phyloP scores from a whole-genome alignment of 2,329 filamentous ascomycete genomes.

The Cladophialophora chaetospira region DNA sequence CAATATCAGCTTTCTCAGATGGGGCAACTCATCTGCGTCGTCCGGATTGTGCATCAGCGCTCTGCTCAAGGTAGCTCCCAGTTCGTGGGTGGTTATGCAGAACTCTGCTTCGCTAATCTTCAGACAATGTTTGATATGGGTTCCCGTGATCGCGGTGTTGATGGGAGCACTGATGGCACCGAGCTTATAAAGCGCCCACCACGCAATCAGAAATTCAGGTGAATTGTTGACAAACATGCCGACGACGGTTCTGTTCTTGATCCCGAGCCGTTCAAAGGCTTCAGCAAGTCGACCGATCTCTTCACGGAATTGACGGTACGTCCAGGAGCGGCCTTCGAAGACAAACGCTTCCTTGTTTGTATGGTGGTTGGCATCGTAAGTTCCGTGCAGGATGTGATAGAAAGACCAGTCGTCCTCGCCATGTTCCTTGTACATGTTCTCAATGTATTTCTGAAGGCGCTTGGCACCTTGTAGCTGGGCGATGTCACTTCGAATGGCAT shows the following conservation, averaged over 20 bases:
- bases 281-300: conserved; percentile 62
- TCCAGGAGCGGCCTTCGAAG: conserved; percentile 53
- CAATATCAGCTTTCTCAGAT: conserved; percentile 6
- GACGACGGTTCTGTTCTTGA: conserved; percentile 45
- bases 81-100: conserved; percentile 47
- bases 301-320: conserved; percentile 53
- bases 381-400: conserved; percentile 65
- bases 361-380: conserved; percentile 54
- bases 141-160: conserved; percentile 62
- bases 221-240: conserved; percentile 54
- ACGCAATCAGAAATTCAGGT: conserved; percentile 50
- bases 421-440: conserved; percentile 17
- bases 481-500: conserved; percentile 65
- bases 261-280: conserved; percentile 57
- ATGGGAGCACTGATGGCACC: conserved; percentile 64
- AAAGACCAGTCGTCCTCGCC: conserved; percentile 56
- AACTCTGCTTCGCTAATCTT: conserved; percentile 56
- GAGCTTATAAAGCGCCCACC: conserved; percentile 49
- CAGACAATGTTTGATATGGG: conserved; percentile 66
- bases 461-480: conserved; percentile 46
- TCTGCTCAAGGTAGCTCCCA: conserved; percentile 1
- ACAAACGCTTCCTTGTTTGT: conserved; percentile 45
- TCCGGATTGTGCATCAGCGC: conserved; percentile 7
- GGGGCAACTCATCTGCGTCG: conserved; percentile 5
- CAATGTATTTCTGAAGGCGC: conserved; percentile 34